A percentile compares a stretch with the other conserved stretches of the same genome.
phyloP scores from a whole-genome alignment of 495 filamentous ascomycete genomes.

The Neurospora sp. region DNA sequence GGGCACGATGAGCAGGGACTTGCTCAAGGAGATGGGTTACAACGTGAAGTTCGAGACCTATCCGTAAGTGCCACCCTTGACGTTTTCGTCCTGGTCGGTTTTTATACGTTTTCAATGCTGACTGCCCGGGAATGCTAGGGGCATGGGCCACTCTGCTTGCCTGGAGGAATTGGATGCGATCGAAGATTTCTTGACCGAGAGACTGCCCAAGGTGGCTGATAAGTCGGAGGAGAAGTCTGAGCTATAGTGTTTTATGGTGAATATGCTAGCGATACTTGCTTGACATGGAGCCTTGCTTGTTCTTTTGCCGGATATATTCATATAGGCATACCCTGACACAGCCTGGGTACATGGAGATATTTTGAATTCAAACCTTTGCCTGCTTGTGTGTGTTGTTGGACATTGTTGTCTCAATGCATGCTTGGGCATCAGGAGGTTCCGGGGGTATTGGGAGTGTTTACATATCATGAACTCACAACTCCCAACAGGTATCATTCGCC shows the following conservation, averaged over 20 bases:
- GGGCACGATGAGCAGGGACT: slow-evolving; percentile 53
- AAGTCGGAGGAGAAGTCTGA: slow-evolving; percentile 37
- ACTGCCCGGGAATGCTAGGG: slow-evolving; percentile 27
- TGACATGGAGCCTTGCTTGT: background rate
- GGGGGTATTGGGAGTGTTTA: background rate
- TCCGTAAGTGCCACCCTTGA: slow-evolving; percentile 37
- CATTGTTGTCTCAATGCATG: background rate
- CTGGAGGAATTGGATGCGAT: slow-evolving; percentile 74
- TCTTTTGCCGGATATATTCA: background rate
- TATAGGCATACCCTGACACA: background rate
- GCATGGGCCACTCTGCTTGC: slow-evolving; percentile 67
- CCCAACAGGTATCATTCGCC: background rate
- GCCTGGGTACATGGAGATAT: background rate
- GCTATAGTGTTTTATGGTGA: slow-evolving; percentile 12
- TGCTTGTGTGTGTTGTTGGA: background rate
- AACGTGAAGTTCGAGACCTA: slow-evolving; percentile 71
- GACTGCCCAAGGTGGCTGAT: slow-evolving; percentile 44
- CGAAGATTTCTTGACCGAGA: slow-evolving; percentile 60
- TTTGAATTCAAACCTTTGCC: background rate
- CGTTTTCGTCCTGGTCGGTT: background rate
- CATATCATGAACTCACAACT: background rate
- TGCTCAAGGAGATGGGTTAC: slow-evolving; percentile 55
- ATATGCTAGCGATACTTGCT: background rate
- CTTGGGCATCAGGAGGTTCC: background rate
- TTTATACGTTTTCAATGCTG: slow-evolving; percentile 4